These are phyloP conservation scores for Fusarium sulawesiense DNA, from an alignment of 2,329 filamentous ascomycete genomes.

Conservation along the genomic window DNA sequence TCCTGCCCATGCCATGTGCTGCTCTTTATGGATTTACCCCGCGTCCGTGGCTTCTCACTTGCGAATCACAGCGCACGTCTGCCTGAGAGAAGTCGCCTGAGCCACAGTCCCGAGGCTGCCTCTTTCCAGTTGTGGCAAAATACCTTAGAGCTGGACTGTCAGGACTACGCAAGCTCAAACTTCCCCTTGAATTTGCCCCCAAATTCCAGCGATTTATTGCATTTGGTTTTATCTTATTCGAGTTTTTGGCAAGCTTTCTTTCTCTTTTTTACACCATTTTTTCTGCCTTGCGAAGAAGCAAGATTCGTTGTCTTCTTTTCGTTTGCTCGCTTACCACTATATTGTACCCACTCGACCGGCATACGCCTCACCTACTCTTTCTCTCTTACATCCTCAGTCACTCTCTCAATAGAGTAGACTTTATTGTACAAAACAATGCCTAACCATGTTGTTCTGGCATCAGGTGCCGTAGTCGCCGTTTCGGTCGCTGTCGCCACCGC, in stretches of 20 bases:
- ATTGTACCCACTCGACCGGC: background rate
- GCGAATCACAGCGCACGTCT: constrained; percentile 39
- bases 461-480: constrained; percentile 69
- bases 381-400: constrained; percentile 22
- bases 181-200: constrained; percentile 35
- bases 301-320: constrained; percentile 5
- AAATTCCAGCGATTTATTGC: constrained; percentile 1
- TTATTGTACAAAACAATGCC: constrained; percentile 56
- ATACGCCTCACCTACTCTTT: constrained; percentile 7
- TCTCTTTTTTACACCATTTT: background rate
- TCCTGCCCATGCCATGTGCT: constrained; percentile 2
- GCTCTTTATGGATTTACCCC: constrained; percentile 35
- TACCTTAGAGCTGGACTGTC: constrained; percentile 12
- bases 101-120: constrained; percentile 35
- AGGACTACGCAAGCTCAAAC: constrained; percentile 41
- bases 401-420: constrained; percentile 11
- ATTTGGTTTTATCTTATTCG: background rate
- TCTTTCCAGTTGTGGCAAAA: constrained; percentile 31
- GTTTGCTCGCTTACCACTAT: constrained; percentile 30
- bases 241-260: constrained; percentile 18
- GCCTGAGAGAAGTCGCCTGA: constrained; percentile 40
- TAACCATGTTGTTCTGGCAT: constrained; percentile 66
- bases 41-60: constrained; percentile 31
- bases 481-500: constrained; percentile 68
- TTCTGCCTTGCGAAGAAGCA: background rate